Conservation (phyloP, 805 yeast species). For the Starmerella kuoi region DNA sequence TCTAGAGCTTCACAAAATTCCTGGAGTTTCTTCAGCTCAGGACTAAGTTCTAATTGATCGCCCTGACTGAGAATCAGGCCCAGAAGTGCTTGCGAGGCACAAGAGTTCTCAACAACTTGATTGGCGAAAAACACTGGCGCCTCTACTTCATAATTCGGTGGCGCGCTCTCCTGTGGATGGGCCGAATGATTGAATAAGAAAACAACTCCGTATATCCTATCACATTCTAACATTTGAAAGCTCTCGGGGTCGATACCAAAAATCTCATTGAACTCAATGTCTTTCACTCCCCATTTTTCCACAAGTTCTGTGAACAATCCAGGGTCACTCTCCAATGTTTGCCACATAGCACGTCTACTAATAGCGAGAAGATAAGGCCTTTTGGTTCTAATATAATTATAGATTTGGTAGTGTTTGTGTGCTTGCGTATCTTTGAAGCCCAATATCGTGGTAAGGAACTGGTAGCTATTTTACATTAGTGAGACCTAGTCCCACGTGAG, state of each 20-base stretch:
- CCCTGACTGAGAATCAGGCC: slow-evolving; percentile 40
- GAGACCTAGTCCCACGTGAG: no score
- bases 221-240: slow-evolving; percentile 13
- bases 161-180: slow-evolving; percentile 26
- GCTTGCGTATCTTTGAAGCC: no score
- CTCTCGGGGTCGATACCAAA: slow-evolving; percentile 39
- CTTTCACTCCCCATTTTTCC: slow-evolving; percentile 41
- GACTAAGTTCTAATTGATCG: slow-evolving; percentile 37
- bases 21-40: slow-evolving; percentile 37
- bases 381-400: no score
- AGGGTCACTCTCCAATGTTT: slow-evolving; percentile 25
- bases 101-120: slow-evolving; percentile 55
- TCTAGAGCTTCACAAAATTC: slow-evolving; percentile 44
- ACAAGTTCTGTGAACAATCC: slow-evolving; percentile 54
- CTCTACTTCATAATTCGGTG: slow-evolving; percentile 17
- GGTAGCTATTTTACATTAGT: no score
- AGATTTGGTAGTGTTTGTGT: no score
- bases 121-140: slow-evolving; percentile 44
- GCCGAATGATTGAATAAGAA: slow-evolving; percentile 49
- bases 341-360: no score
- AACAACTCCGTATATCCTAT: slow-evolving; percentile 45
- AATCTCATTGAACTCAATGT: slow-evolving; percentile 47
- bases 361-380: no score
- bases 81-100: slow-evolving; percentile 63
- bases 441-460: no score